Percentiles rank a stretch among this genome's conserved stretches.
Conservation (phyloP, 352 stramenopile genomes). For the Pythium guiyangense region DNA sequence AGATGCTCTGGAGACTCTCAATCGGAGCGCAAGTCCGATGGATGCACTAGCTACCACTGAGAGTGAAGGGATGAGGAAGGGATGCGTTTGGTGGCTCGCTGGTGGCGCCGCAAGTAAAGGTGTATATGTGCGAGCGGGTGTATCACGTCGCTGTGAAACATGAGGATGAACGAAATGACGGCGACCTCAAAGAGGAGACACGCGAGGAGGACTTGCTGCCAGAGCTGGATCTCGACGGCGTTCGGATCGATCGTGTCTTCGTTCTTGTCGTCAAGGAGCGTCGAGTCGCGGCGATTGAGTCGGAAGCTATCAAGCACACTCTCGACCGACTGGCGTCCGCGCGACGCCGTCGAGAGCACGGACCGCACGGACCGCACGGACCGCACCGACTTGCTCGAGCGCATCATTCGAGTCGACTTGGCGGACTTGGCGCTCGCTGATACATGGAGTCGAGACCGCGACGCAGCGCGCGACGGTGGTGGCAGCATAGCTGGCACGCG, state of each 20-base stretch:
- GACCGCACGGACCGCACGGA: background rate
- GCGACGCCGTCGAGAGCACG: background rate
- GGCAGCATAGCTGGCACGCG: background rate
- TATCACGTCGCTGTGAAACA: constrained; percentile 20
- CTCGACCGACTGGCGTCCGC: constrained; percentile 4
- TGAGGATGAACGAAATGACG: constrained; percentile 44
- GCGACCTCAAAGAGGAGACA: constrained; percentile 43
- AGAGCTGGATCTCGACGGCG: constrained; percentile 35
- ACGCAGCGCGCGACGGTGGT: background rate
- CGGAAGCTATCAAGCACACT: constrained; percentile 10
- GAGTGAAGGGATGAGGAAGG: too few species aligned
- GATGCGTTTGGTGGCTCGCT: too few species aligned
- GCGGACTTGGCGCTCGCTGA: background rate
- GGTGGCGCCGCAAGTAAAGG: too few species aligned
- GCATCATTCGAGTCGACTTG: constrained; percentile 2
- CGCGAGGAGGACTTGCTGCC: constrained; percentile 42
- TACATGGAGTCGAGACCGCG: background rate
- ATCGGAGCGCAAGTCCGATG: too few species aligned
- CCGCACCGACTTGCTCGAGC: background rate
- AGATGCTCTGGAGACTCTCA: constrained; percentile 34
- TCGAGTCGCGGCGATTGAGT: constrained; percentile 4
- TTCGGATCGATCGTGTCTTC: constrained; percentile 33
- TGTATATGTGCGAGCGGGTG: constrained; percentile 1
- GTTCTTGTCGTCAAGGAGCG: constrained; percentile 14
- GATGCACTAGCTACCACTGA: too few species aligned